phyloP scores from a whole-genome alignment of 2,329 filamentous ascomycete species.

The Leptographium wingfieldii region DNA sequence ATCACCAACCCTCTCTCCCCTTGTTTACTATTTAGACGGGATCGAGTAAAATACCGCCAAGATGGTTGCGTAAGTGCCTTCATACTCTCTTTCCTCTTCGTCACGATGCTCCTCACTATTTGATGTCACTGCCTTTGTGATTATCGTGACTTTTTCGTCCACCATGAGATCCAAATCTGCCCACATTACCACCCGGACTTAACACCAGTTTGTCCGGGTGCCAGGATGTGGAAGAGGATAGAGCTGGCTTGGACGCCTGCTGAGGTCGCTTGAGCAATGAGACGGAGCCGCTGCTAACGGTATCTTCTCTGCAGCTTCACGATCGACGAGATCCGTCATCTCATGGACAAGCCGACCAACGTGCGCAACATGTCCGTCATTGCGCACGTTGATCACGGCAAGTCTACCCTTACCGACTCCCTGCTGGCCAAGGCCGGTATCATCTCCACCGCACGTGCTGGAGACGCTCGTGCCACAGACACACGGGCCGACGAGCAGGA shows the following conservation, averaged over 20 bases:
- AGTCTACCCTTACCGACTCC: slow-evolving; percentile 98
- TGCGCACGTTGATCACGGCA: slow-evolving; percentile 99
- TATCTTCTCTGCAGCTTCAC: slow-evolving; percentile 60
- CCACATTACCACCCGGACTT: not conserved
- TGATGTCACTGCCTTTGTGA: not conserved
- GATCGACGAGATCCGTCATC: slow-evolving; percentile 75
- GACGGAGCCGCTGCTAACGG: slow-evolving; percentile 29
- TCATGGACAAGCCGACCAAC: slow-evolving; percentile 69
- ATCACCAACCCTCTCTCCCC: slow-evolving; percentile 8
- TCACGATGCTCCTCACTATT: not conserved
- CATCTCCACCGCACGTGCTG: slow-evolving; percentile 94
- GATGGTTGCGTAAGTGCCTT: slow-evolving; percentile 92
- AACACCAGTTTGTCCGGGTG: not conserved
- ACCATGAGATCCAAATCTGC: not conserved
- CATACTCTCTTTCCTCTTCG: not conserved
- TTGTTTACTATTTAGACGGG: slow-evolving; percentile 11
- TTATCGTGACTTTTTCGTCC: not conserved
- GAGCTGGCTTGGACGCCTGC: not conserved
- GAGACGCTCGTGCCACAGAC: slow-evolving; percentile 91
- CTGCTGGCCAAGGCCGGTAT: slow-evolving; percentile 99
- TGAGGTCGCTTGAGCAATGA: not conserved
- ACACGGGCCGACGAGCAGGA: slow-evolving; percentile 97
- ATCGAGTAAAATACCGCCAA: slow-evolving; percentile 61
- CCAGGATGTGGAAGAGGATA: not conserved
- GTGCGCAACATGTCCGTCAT: slow-evolving; percentile 60